Conservation (phyloP, 306 rosid genomes). For the Calophaca sinica region DNA sequence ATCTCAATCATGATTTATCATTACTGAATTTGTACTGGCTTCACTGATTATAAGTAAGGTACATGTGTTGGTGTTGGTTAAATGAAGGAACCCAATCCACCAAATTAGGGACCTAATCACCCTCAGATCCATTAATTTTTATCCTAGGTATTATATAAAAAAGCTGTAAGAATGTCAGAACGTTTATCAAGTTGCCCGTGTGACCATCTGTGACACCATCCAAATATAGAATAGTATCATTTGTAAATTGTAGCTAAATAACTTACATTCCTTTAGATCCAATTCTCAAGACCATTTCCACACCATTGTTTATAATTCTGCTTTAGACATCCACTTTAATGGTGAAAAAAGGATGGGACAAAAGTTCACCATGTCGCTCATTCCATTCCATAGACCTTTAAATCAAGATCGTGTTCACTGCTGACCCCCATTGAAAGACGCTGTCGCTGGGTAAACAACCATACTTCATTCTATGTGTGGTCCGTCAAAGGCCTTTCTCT, state of each 20-base stretch:
- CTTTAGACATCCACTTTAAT: background rate
- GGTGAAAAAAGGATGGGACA: background rate
- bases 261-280: background rate
- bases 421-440: too few species aligned
- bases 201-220: background rate
- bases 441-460: too few species aligned
- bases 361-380: too few species aligned
- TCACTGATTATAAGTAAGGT: background rate
- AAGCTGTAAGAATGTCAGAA: background rate
- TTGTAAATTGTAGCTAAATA: constrained; percentile 14
- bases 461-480: background rate
- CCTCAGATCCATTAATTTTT: background rate
- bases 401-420: too few species aligned
- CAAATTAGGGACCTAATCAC: background rate
- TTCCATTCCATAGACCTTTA: too few species aligned
- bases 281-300: background rate
- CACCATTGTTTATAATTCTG: constrained; percentile 1
- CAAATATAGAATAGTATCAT: background rate
- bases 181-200: constrained; percentile 3
- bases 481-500: background rate
- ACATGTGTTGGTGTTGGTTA: background rate
- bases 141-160: background rate
- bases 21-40: constrained; percentile 31
- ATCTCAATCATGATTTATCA: background rate
- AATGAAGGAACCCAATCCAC: constrained; percentile 2